Conservation (phyloP, 108 stramenopile genomes). For the Mediolabrus comicus region DNA sequence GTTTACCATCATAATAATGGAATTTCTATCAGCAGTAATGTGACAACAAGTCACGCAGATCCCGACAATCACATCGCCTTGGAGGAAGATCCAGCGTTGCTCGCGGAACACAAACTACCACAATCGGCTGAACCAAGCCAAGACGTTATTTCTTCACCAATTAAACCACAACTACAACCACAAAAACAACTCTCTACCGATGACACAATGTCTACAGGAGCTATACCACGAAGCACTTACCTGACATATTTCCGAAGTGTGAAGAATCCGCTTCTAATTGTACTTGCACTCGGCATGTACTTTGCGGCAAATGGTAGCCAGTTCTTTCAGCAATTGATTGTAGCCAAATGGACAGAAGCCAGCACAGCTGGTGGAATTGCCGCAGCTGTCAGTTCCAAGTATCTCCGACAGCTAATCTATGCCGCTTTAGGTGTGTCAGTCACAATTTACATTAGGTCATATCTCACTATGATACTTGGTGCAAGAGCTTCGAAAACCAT, state of each 20-base stretch:
- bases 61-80: slow-evolving; percentile 53
- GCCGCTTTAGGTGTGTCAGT: slow-evolving; percentile 73
- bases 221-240: slow-evolving; percentile 73
- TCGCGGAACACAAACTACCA: slow-evolving; percentile 43
- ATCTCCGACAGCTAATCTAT: slow-evolving; percentile 56
- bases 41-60: slow-evolving; percentile 55
- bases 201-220: slow-evolving; percentile 76
- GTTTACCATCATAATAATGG: slow-evolving; percentile 31
- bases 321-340: slow-evolving; percentile 79
- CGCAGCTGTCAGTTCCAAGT: slow-evolving; percentile 52
- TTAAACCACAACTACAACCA: too few relatives aligned
- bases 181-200: slow-evolving; percentile 57
- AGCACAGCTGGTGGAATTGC: slow-evolving; percentile 47
- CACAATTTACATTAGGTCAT: slow-evolving; percentile 69
- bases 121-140: slow-evolving; percentile 17
- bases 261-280: slow-evolving; percentile 63
- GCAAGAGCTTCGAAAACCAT: slow-evolving; percentile 63
- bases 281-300: slow-evolving; percentile 60
- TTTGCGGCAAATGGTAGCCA: slow-evolving; percentile 69
- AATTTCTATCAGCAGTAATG: slow-evolving; percentile 8
- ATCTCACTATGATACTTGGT: slow-evolving; percentile 68
- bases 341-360: slow-evolving; percentile 79
- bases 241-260: slow-evolving; percentile 72
- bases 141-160: neutral
- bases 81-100: slow-evolving; percentile 48